Evolutionary conservation across 768 basidiomycete genomes (phyloP).

Genomic region (Tricholoma terreum): DNA sequence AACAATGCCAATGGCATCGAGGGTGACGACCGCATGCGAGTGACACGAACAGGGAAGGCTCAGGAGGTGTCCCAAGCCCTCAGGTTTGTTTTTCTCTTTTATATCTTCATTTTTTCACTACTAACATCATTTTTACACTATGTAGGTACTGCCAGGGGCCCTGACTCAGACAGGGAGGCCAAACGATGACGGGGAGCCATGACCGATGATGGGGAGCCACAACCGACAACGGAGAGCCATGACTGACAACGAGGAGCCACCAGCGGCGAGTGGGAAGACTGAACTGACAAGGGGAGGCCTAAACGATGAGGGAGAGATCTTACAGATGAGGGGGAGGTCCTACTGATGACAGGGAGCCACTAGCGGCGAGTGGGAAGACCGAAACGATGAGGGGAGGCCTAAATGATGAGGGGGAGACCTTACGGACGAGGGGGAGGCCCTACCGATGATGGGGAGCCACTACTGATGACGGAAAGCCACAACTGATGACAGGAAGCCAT

Average conservation of each 20-base stretch:
- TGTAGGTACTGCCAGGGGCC: neutral
- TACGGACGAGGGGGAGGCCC: neutral
- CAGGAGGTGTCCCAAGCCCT: no score
- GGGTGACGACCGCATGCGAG: neutral
- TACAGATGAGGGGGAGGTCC: neutral
- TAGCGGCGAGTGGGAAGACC: neutral
- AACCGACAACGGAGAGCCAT: neutral
- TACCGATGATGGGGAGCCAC: neutral
- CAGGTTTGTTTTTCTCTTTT: no score
- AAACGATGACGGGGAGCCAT: no score
- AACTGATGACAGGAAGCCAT: no score
- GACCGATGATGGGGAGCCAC: no score
- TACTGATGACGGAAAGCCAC: neutral
- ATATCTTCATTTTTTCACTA: no score
- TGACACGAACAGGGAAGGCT: no score
- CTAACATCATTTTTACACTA: no score
- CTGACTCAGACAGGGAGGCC: neutral
- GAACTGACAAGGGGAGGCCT: neutral
- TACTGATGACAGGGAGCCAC: neutral
- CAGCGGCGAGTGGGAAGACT: no score
- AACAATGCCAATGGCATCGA: neutral
- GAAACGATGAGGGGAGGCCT: no score
- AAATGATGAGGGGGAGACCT: no score
- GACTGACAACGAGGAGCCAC: neutral
- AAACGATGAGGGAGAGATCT: neutral